phyloP scores from a whole-genome alignment of 495 filamentous ascomycete genomes.

The Massariosphaeria phaeospora region DNA sequence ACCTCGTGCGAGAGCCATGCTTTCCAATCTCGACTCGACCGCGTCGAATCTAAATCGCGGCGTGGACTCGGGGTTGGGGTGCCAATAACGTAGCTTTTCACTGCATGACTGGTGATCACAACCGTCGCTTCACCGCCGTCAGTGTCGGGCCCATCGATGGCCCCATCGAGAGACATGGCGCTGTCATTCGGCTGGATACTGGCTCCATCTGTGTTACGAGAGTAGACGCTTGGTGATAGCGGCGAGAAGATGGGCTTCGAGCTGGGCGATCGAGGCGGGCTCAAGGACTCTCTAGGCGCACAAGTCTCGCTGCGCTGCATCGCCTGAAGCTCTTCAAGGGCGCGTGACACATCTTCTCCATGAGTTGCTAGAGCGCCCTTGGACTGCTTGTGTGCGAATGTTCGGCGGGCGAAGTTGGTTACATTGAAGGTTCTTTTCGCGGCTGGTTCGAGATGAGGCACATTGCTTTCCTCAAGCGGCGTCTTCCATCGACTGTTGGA shows the following conservation, averaged over 20 bases:
- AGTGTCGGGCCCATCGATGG: constrained; percentile 2
- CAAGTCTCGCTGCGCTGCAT: too few species aligned
- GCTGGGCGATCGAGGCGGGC: background rate
- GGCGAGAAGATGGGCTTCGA: constrained; percentile 24
- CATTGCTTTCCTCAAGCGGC: constrained; percentile 33
- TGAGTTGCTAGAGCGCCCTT: too few species aligned
- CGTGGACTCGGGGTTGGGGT: constrained; percentile 28
- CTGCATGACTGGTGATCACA: constrained; percentile 35
- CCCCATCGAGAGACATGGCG: constrained; percentile 14
- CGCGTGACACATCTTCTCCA: background rate
- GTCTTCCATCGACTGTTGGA: constrained; percentile 37
- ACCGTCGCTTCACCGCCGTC: constrained; percentile 29
- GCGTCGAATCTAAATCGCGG: constrained; percentile 2
- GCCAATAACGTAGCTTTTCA: constrained; percentile 36
- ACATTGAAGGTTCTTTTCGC: constrained; percentile 23
- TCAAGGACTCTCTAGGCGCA: too few species aligned
- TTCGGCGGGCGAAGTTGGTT: background rate
- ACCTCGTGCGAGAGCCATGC: constrained; percentile 38
- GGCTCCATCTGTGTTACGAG: constrained; percentile 34
- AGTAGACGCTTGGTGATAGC: constrained; percentile 41
- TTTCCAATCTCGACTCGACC: constrained; percentile 38
- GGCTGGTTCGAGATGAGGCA: constrained; percentile 21
- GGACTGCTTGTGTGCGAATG: background rate
- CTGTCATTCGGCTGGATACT: constrained; percentile 32
- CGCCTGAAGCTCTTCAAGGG: too few species aligned